Evolutionary conservation across 768 basidiomycete species (phyloP), one percentile per base, ranked within the genome.

Genomic region (Fomitopsis serialis): DNA sequence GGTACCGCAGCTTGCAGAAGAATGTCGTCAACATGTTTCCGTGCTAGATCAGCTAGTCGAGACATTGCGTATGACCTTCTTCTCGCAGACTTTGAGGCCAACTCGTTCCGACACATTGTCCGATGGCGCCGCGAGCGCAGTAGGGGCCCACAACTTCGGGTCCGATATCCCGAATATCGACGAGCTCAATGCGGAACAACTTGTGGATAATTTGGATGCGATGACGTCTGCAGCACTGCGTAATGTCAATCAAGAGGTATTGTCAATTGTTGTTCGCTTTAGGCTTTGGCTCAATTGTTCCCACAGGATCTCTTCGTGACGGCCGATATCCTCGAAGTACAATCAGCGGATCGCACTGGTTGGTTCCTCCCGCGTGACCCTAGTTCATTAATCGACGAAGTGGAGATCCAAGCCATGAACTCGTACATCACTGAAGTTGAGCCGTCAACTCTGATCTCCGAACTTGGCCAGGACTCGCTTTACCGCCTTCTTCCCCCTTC

Each of bases 381-480:
- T 0, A 68, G 68, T 15, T 68, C 74, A 0, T 66, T 72, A 45
- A 77, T 80, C 11, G 91, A 93, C 45, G 72, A 76, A 2, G 73
- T 84, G n/a, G 87, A 91, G 57, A 84, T 92, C 44, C 88, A 92
- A 64, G 85, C 79, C 22, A 84, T 93, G 58, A 85, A 88, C 66
- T 78, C 82, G 2, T 81, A 88, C 59, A 68, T 93, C 32, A 77
- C 80, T 58, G 84, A 89, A 40, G 77, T 90, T 37, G 82, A 86
- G 59, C 84, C 86, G 1, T 89, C 91, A 0, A 70, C 79, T 12
- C 68, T 89, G 65, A 82, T 91, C 43, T 81, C 85, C 6, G 89
- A 89, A 59, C 73, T 84, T 37, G 73, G 74, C 27, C 84, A 87
- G 56, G 89, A 91, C 42, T 76, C 76, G 1, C 65, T 91, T 5